A percentile compares a stretch with the other conserved stretches of the same genome.
Conservation (phyloP, 108 stramenopile genomes). For the Skeletonema menzelii region DNA sequence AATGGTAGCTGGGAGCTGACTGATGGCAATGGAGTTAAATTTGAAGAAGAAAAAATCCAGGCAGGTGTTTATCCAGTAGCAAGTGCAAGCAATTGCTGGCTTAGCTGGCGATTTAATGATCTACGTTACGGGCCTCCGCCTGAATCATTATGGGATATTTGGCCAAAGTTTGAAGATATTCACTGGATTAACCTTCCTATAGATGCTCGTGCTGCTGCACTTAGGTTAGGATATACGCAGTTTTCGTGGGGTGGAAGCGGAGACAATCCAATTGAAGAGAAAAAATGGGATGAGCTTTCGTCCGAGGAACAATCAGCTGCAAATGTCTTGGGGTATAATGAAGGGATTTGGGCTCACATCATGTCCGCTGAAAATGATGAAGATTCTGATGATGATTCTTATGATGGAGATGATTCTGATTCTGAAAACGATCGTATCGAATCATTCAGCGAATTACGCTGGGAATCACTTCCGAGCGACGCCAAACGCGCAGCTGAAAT, state of each 20-base stretch:
- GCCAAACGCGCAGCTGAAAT: constrained; percentile 8
- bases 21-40: constrained; percentile 10
- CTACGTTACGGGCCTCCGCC: constrained; percentile 14
- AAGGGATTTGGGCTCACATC: constrained; percentile 37
- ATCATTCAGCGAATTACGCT: background rate
- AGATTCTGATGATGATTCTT: constrained; percentile 1
- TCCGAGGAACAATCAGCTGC: constrained; percentile 47
- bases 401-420: background rate
- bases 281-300: constrained; percentile 48
- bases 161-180: constrained; percentile 19
- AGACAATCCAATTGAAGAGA: constrained; percentile 25
- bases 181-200: constrained; percentile 3
- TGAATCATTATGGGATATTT: constrained; percentile 8
- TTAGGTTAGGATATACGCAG: constrained; percentile 8
- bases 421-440: background rate
- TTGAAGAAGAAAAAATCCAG: constrained; percentile 15
- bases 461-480: constrained; percentile 8
- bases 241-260: background rate
- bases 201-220: constrained; percentile 9
- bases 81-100: background rate
- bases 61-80: constrained; percentile 15
- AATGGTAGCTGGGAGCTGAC: constrained; percentile 12
- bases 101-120: background rate
- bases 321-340: constrained; percentile 43
- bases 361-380: constrained; percentile 7